Evolutionary conservation across 805 yeast species (phyloP), one percentile per base, ranked within the genome.

Genomic region (Blastobotrys mokoenaii): DNA sequence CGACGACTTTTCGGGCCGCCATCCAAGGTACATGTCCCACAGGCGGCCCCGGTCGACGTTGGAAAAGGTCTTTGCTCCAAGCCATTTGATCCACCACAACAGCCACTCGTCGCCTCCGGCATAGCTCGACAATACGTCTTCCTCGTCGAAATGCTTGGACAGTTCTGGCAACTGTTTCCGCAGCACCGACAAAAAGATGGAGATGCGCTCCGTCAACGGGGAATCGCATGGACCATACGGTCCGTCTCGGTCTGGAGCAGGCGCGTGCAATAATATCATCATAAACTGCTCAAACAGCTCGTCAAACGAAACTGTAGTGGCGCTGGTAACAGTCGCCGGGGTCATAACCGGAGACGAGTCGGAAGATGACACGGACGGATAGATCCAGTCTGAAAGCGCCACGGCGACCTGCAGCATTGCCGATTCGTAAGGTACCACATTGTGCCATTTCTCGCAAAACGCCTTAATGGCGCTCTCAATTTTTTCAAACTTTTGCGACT

Each of bases 61-160:
- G 38, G 88, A 81, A 76, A 94, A 79, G 5, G 82, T 87, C 63
- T 84, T 84, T 11, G 93, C 77, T 16, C 96, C 96, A 58, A 85
- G 77, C 73, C 84, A 89, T 59, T 87, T 86, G 51, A 89, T 69
- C 97, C 97, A 89, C 95, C 96, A 89, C 34, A 86, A 73, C 20
- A 88, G 69, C 97, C 97, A 89, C 58, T 82, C 88, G 54, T 85
- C 93, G 51, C 83, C 87, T 48, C 77, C 71, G 37, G 73, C 70
- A 14, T 66, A 49, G 35, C 77, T 73, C 52, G 78, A 78, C 39
- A 84, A 63, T 20, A 84, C 74, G 48, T 83, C 88, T 55, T 89
- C 97, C 56, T 86, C 95, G 33, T 79, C 79, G 50, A 89, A 76
- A 49, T 78, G 84, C 48, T 73, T 76, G 41, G 84, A 80, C 35